phyloP scores from a whole-genome alignment of 1,284 basidiomycete genomes.

The Uromyces viciae-fabae region DNA sequence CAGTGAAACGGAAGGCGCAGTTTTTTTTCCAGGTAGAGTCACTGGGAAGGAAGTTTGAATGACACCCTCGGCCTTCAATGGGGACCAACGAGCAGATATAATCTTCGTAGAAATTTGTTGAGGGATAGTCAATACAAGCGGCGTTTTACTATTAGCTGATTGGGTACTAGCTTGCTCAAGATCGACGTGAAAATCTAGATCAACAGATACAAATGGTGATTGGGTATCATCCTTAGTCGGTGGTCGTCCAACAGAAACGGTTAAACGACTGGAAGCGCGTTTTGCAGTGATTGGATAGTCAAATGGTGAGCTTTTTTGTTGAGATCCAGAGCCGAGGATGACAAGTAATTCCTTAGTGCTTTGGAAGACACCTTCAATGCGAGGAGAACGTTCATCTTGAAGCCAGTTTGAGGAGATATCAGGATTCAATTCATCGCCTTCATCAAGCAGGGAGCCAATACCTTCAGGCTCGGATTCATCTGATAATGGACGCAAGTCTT shows the following conservation, averaged over 20 bases:
- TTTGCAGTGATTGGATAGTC: constrained; percentile 12
- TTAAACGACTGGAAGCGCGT: constrained; percentile 11
- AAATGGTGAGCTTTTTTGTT: not conserved
- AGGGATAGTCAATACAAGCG: constrained; percentile 28
- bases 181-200: constrained; percentile 20
- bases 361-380: constrained; percentile 41
- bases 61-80: constrained; percentile 30
- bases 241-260: constrained; percentile 27
- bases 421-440: constrained; percentile 12
- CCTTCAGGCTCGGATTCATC: constrained; percentile 45
- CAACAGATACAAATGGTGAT: not conserved
- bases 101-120: constrained; percentile 12
- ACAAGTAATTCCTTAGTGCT: constrained; percentile 31
- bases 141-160: constrained; percentile 6
- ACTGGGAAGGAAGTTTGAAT: constrained; percentile 28
- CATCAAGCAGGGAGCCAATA: constrained; percentile 5
- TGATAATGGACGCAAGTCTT: constrained; percentile 23
- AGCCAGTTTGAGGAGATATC: not conserved
- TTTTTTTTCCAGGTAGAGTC: not conserved
- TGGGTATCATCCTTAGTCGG: not conserved
- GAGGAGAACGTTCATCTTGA: constrained; percentile 33
- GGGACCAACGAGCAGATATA: constrained; percentile 32
- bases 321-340: not conserved
- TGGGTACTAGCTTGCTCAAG: constrained; percentile 1
- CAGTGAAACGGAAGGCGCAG: not conserved